Evolutionary conservation across 1,284 basidiomycete genomes (phyloP).

Genomic region (Tylopilus sp.): DNA sequence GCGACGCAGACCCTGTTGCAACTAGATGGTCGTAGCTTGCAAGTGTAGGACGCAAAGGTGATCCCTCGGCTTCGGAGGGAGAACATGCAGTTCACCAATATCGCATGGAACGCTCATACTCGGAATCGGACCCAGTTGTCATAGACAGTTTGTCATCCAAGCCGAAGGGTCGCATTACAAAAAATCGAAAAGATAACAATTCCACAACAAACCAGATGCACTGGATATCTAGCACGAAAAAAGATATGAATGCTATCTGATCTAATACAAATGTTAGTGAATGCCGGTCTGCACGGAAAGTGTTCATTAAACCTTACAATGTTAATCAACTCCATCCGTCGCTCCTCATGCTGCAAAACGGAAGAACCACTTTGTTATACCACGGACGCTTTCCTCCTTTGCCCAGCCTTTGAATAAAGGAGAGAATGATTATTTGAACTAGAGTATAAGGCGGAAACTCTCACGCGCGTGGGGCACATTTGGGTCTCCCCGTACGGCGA

Average conservation of each 20-base stretch:
- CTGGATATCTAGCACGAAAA: too few relatives aligned
- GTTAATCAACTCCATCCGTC: not conserved
- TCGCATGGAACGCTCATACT: conserved; percentile 45
- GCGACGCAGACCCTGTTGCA: conserved; percentile 64
- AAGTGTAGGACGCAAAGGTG: conserved; percentile 63
- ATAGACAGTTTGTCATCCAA: conserved; percentile 66
- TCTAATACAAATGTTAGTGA: too few relatives aligned
- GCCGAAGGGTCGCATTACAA: conserved; percentile 46
- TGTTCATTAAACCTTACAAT: conserved; percentile 17
- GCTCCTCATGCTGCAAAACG: conserved; percentile 18
- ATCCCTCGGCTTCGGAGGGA: conserved; percentile 57
- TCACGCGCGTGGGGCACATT: conserved; percentile 32
- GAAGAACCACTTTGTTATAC: conserved; percentile 29
- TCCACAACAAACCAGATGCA: too few relatives aligned
- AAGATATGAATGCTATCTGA: too few relatives aligned
- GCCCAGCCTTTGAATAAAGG: conserved; percentile 23
- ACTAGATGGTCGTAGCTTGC: conserved; percentile 64
- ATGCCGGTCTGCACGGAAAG: too few relatives aligned
- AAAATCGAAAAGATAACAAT: conserved; percentile 52
- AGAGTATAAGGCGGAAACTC: conserved; percentile 31
- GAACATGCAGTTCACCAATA: conserved; percentile 56
- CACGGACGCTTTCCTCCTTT: conserved; percentile 34
- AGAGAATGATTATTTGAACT: not conserved
- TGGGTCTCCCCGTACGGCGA: conserved; percentile 39
- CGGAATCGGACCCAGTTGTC: conserved; percentile 63